Base-by-base conservation (phyloP, 2,329 filamentous ascomycete genomes). In the Chalara sp. region DNA sequence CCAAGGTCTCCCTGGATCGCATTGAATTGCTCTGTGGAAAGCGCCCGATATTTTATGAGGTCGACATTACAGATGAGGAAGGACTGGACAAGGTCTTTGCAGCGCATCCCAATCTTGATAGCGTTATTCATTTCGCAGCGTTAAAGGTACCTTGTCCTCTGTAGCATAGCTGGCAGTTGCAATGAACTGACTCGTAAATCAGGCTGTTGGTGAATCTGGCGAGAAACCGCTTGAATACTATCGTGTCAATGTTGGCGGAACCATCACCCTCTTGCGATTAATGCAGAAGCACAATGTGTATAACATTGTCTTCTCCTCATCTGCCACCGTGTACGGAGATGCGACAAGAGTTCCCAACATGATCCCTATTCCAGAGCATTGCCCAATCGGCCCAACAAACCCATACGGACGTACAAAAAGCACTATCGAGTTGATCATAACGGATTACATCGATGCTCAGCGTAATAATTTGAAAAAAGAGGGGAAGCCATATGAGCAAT, bases 261-360 rank as follows among this genome's bases (percentile, higher is more conserved):
- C 89, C 63, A 84, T 99, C 64, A 79, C 84, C 62, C 86, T 99
- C 45, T 81, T 99, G 56, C 80, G 84, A 58, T 84, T 84, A 65
- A 97, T 99, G 90, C 79, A 82, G 66, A 84, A 84, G 70, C 83
- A 96, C 78, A 86, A 92, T 71, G 91, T 99, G 61, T 81, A 82
- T 72, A 97, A 96, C 77, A 93, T 99, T 64, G 93, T 99, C 72
- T 99, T 99, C 76, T 97, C 92, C 54, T 96, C 90, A 56, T 96
- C 91, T 1, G 93, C 93, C 33, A 99, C 95, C 61, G 93, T 99
- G 60, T 99, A 99, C 70, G 93, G 93, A 67, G 95, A 99, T 71
- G 93, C 92, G 49, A 97, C 93, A 44, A 87, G 90, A 67, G 89
- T 96, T 73, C 84, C 87, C 61, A 86, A 95, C 78, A 99, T 99